A percentile compares a stretch with the other conserved stretches of the same genome.
phyloP scores from a whole-genome alignment of 768 basidiomycete species.

The Pleurotus ostreatus region DNA sequence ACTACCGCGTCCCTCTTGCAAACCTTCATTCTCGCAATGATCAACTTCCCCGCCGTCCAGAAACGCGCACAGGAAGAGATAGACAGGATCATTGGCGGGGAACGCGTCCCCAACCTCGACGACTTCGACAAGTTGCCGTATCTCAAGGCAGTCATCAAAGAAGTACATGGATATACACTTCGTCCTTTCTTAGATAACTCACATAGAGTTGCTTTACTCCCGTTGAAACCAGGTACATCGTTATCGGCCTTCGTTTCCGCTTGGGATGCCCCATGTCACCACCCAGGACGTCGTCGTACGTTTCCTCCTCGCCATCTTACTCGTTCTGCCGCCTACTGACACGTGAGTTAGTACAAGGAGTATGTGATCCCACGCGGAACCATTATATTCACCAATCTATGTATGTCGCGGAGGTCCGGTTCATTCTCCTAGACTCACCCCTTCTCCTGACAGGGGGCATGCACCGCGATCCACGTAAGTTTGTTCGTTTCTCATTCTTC shows the following conservation, averaged over 20 bases:
- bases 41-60: constrained; percentile 21
- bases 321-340: constrained; percentile 16
- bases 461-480: not conserved
- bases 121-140: constrained; percentile 21
- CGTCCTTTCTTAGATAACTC: not conserved
- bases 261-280: constrained; percentile 13
- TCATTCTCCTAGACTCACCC: too few relatives aligned
- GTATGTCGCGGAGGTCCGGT: too few relatives aligned
- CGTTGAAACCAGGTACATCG: not conserved
- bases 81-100: constrained; percentile 21
- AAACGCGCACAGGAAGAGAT: constrained; percentile 22
- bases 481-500: not conserved
- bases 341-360: constrained; percentile 22
- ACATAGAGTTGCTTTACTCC: not conserved
- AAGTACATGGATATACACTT: constrained; percentile 8
- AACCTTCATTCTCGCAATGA: constrained; percentile 22
- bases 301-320: not conserved
- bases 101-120: constrained; percentile 20
- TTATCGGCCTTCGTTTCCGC: constrained; percentile 9
- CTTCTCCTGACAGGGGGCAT: not conserved
- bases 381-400: constrained; percentile 23
- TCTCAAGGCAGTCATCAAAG: constrained; percentile 19
- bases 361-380: constrained; percentile 29
- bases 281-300: constrained; percentile 2
- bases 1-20: not conserved